Evolutionary conservation across 495 filamentous ascomycete species (phyloP), one percentile per base, ranked within the genome.

Genomic region (Neurospora terricola): DNA sequence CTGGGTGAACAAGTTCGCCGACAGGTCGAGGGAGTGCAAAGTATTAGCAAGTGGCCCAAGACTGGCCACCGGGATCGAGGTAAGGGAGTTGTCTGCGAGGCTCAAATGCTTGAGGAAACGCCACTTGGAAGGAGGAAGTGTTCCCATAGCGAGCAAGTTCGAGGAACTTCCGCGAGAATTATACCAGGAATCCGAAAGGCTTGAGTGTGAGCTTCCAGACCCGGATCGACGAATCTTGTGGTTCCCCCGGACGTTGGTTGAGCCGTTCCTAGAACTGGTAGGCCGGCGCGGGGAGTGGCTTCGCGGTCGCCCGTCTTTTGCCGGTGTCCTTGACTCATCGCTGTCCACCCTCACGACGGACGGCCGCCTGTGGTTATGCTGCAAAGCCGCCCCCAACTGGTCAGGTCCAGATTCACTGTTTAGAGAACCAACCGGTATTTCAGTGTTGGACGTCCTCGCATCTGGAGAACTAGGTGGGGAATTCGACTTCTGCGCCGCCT

Each of bases 161-260:
- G 92, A 90, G 27, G 91, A 89, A 81, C 92, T 93, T 36, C 89
- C 88, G 21, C 86, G 83, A 1, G 83, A 80, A 38, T 85, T 83
- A 72, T 91, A 90, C 84, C 90, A 87, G 37, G 87, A 89, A 73
- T 87, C 88, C 0, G 92, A 94, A 34, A 92, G 86, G 78, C 92
- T 96, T 4, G 94, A 98, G 75, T 94, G 92, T 14, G 95, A 98
- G 81, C 95, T 97, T 10, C 92, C 93, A 48, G 95, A 98, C 27
- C 91, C 93, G 2, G 95, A 96, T 45, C 95, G 90, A 73, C 91
- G 89, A 62, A 96, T 88, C 69, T 93, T 92, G 73, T 91, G 86
- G 10, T 89, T 85, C 10, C 87, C 86, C 70, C 88, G 87, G 71
- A 90, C 83, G 74, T 90, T 85, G 59, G 85, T 76, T n/a, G 90